Conservation (phyloP, 148 eudicot species). For the Chenopodium berlandieri region DNA sequence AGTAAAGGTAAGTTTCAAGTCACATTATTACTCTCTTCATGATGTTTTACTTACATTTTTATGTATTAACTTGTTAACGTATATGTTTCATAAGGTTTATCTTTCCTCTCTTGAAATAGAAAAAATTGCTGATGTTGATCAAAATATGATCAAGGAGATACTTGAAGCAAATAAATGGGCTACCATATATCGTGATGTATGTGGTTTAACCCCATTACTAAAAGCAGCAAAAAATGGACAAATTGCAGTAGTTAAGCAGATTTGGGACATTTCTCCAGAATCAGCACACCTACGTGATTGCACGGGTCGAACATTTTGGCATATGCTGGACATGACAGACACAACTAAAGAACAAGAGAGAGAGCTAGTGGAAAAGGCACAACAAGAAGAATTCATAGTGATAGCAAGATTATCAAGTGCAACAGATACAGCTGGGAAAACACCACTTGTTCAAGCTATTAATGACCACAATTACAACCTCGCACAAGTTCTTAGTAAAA, state of each 20-base stretch:
- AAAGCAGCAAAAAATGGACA: constrained; percentile 4
- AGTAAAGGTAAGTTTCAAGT: not conserved
- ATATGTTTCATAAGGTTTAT: too few relatives aligned
- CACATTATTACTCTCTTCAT: too few relatives aligned
- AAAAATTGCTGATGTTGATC: too few relatives aligned
- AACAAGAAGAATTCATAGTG: accelerated
- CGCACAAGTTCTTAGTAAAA: not conserved
- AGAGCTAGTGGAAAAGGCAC: not conserved
- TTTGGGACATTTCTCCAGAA: not conserved
- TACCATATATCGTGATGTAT: not conserved
- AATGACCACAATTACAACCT: not conserved
- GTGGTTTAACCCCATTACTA: constrained; percentile 13
- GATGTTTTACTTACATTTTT: not conserved
- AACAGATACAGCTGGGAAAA: not conserved
- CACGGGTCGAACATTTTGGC: constrained; percentile 6
- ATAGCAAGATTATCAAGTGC: not conserved
- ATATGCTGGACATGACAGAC: not conserved
- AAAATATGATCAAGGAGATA: not conserved
- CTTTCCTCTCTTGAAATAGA: not conserved
- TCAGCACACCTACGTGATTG: constrained; percentile 8
- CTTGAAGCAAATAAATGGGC: not conserved
- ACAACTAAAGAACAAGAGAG: not conserved
- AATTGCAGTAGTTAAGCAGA: not conserved
- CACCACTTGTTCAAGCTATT: not conserved
- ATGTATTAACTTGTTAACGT: too few relatives aligned